Evolutionary conservation across 441 rosid genomes (phyloP).

Genomic region (Croton laevigatus): DNA sequence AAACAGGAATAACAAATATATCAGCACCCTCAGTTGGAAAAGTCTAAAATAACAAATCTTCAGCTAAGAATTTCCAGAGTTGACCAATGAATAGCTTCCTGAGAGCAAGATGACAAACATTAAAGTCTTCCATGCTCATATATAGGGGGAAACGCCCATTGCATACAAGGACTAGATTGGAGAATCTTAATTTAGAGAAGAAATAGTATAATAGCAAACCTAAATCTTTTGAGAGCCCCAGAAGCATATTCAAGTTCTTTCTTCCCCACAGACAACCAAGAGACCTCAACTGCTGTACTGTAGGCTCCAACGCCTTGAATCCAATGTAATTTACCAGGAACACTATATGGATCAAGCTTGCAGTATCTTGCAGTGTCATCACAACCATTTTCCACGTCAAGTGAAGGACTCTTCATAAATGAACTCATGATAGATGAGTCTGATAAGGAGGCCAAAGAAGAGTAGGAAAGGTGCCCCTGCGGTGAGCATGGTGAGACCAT

Average conservation of each 20-base stretch:
- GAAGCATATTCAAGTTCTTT: slow-evolving; percentile 63
- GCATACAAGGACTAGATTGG: background rate
- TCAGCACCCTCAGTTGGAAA: slow-evolving; percentile 9
- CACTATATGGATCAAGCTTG: slow-evolving; percentile 44
- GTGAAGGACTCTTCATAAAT: slow-evolving; percentile 30
- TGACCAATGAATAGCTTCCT: background rate
- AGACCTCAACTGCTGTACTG: slow-evolving; percentile 52
- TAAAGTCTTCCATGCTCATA: background rate
- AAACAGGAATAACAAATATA: slow-evolving; percentile 8
- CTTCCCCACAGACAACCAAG: slow-evolving; percentile 62
- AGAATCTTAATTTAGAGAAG: background rate
- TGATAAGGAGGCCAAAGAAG: slow-evolving; percentile 44
- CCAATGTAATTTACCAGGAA: slow-evolving; percentile 49
- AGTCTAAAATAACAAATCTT: background rate
- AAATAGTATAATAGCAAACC: slow-evolving; percentile 29
- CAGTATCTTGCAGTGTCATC: slow-evolving; percentile 27
- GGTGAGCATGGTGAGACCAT: slow-evolving; percentile 44
- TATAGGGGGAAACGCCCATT: background rate
- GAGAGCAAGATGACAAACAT: slow-evolving; percentile 1
- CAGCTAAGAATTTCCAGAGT: background rate
- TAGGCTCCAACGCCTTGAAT: slow-evolving; percentile 43
- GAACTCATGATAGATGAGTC: slow-evolving; percentile 38
- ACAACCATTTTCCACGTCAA: slow-evolving; percentile 26
- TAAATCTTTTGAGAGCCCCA: slow-evolving; percentile 64
- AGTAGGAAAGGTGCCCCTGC: slow-evolving; percentile 42